Percentiles rank a stretch among this genome's conserved stretches.
Evolutionary conservation across 2,329 filamentous ascomycete genomes (phyloP).

Genomic region (Plectosphaerella cucumerina): DNA sequence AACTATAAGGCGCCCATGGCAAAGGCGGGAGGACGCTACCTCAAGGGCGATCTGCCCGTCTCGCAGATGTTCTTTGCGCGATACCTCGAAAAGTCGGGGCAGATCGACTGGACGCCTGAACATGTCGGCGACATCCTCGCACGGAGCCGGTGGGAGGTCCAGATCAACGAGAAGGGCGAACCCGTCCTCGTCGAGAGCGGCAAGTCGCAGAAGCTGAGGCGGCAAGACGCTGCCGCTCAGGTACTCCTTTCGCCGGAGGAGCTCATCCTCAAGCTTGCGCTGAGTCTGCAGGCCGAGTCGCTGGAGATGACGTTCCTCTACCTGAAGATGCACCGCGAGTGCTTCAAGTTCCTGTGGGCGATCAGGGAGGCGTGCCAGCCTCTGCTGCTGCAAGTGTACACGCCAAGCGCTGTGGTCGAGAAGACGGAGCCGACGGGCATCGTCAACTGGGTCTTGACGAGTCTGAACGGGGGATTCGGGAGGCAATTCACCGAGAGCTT

Average conservation of each 20-base stretch:
- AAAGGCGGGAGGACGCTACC: constrained; percentile 12
- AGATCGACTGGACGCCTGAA: constrained; percentile 25
- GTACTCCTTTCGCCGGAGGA: background rate
- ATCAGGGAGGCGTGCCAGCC: constrained; percentile 24
- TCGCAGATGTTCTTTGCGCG: constrained; percentile 30
- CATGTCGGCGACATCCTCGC: constrained; percentile 30
- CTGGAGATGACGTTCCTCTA: constrained; percentile 35
- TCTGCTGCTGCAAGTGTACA: constrained; percentile 25
- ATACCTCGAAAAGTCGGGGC: constrained; percentile 17
- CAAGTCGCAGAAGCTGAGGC: background rate
- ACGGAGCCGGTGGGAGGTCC: constrained; percentile 18
- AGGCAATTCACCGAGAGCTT: background rate
- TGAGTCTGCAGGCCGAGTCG: constrained; percentile 29
- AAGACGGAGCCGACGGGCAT: constrained; percentile 21
- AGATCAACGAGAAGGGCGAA: background rate
- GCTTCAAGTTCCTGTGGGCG: constrained; percentile 31
- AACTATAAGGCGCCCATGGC: constrained; percentile 17
- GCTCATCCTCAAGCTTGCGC: background rate
- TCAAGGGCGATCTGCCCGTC: constrained; percentile 25
- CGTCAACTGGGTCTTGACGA: background rate
- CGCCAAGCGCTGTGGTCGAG: constrained; percentile 10
- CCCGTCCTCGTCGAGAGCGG: background rate
- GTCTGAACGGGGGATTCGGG: background rate
- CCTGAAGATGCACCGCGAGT: constrained; percentile 31
- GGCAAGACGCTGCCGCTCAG: background rate